These are phyloP conservation scores for Serendipita sp. DNA, from an alignment of 768 basidiomycete species.

Conservation along the genomic window DNA sequence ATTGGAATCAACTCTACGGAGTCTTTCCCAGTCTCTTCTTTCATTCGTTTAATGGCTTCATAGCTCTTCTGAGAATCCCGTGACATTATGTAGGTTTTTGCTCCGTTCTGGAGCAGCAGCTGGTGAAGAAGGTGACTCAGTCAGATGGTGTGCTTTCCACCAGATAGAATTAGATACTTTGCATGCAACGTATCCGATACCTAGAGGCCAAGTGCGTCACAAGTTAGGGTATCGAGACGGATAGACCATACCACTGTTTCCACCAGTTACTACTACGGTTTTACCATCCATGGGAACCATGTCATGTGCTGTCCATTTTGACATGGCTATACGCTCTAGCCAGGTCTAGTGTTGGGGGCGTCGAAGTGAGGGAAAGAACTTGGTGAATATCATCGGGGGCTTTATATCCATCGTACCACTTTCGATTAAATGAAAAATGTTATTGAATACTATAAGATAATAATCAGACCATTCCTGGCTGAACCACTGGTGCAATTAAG, in stretches of 20 bases:
- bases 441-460: too few relatives aligned
- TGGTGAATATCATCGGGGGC: too few relatives aligned
- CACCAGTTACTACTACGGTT: not conserved
- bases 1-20: not conserved
- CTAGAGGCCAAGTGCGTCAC: not conserved
- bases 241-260: not conserved
- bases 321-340: not conserved
- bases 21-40: slow-evolving; percentile 6
- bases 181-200: not conserved
- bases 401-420: too few relatives aligned
- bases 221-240: too few relatives aligned
- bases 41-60: slow-evolving; percentile 15
- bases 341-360: too few relatives aligned
- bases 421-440: too few relatives aligned
- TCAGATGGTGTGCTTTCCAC: not conserved
- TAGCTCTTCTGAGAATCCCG: slow-evolving; percentile 16
- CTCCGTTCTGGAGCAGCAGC: slow-evolving; percentile 16
- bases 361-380: too few relatives aligned
- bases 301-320: not conserved
- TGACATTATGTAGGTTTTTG: slow-evolving; percentile 19
- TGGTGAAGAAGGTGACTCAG: not conserved
- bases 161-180: not conserved
- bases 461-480: too few relatives aligned
- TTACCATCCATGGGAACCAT: not conserved
- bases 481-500: too few relatives aligned